Base-by-base conservation (phyloP, 192 early-diverging fungal species). In the Umbelopsis sp. region DNA sequence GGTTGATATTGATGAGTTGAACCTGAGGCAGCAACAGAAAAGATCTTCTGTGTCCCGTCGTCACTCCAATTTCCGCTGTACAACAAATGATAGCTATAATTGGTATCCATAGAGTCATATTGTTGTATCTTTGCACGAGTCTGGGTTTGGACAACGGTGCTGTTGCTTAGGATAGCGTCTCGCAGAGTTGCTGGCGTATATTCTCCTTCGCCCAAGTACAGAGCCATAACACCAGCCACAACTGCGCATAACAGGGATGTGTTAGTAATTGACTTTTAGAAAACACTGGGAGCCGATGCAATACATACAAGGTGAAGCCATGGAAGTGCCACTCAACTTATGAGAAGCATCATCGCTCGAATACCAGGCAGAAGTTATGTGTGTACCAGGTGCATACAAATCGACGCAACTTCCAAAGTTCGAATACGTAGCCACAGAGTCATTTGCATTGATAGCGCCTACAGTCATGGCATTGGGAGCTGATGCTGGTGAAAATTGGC, bases 241-340 rank as follows among this genome's bases (percentile, higher is more conserved):
- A 61, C 55, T 61, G 18, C 0, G 0, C 25, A 22, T 11, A 55
- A 23, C 23, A 16, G 0, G 30, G 16, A 53, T 16, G 1, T 33
- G 18, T 58, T 33, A 53, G 53, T 18, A 61, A 49, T 49, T 0
- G 2, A 16, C 15, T 18, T 20, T 49, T 20, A 49, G 12, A 49
- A 1, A 16, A 21, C 48, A 21, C 2, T 16, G 5, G 6, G 20
- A 6, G 12, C 10, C 30, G 4, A 25, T 15, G 5, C 20, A 25
- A 27, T 11, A 61, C 55, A 35, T 61, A 61, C 55, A 61, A 18
- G 55, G 91, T 18, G 80, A 78, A 21, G 91, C 89, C 86, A 93
- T 92, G 1, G 89, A 91, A 1, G 91, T 93, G 23, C 92, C 92
- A 18, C 89, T 90, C 49, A 90, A 70, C 4, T 51, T 37, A 61